phyloP scores from a whole-genome alignment of 768 basidiomycete genomes.

The Fibroporia radiculosa region DNA sequence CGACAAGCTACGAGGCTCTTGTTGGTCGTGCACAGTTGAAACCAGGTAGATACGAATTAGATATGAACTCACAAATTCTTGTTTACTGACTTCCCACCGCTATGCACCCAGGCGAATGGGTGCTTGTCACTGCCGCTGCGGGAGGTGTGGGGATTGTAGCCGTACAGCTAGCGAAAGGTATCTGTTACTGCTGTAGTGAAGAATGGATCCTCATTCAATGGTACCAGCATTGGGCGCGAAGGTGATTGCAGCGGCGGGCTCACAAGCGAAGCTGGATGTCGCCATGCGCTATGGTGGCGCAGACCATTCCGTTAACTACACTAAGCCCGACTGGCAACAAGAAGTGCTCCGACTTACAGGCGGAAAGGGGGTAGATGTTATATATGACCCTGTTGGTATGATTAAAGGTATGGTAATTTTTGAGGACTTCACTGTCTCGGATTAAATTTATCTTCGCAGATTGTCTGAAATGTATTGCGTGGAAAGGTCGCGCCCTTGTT shows the following conservation, averaged over 20 bases:
- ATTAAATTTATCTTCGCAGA: slow-evolving; percentile 38
- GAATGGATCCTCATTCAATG: background rate
- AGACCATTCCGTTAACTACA: slow-evolving; percentile 79
- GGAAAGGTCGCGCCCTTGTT: slow-evolving; percentile 90
- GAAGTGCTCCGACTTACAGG: slow-evolving; percentile 77
- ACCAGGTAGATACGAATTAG: slow-evolving; percentile 41
- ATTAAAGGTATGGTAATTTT: slow-evolving; percentile 53
- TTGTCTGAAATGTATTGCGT: slow-evolving; percentile 85
- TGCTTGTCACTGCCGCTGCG: slow-evolving; percentile 91
- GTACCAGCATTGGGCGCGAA: slow-evolving; percentile 79
- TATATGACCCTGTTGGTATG: slow-evolving; percentile 83
- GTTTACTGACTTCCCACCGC: too few species aligned
- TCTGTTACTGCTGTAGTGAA: slow-evolving; percentile 4
- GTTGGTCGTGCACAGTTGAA: slow-evolving; percentile 79
- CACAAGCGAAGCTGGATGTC: slow-evolving; percentile 70
- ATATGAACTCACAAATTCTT: too few species aligned
- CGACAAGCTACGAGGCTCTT: slow-evolving; percentile 88
- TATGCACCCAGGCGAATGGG: slow-evolving; percentile 77
- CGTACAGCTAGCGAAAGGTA: slow-evolving; percentile 89
- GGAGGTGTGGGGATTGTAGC: slow-evolving; percentile 93
- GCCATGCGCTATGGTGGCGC: slow-evolving; percentile 73
- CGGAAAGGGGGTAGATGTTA: slow-evolving; percentile 80
- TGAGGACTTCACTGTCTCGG: background rate
- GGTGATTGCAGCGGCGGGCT: slow-evolving; percentile 91
- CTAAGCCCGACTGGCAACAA: slow-evolving; percentile 76